Conservation (phyloP, 2,329 filamentous ascomycete genomes). For the Trichoderma simmonsii region DNA sequence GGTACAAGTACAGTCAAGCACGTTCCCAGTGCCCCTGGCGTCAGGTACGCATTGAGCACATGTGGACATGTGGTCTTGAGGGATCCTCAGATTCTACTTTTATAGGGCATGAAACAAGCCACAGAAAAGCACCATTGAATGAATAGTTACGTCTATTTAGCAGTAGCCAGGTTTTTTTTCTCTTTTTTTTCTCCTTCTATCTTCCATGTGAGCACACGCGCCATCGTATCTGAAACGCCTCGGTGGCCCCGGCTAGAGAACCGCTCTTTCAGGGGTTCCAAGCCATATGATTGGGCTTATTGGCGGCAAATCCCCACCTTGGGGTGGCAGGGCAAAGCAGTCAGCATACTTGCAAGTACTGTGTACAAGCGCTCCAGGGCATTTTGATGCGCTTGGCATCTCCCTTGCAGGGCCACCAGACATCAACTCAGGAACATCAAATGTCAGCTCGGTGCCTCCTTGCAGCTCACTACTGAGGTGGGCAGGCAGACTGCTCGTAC, state of each 20-base stretch:
- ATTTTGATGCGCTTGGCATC: neutral
- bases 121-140: neutral
- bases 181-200: neutral
- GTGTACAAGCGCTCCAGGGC: neutral
- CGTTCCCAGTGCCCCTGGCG: neutral
- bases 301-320: neutral
- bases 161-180: neutral
- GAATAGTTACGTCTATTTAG: neutral
- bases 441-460: neutral
- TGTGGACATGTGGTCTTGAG: neutral
- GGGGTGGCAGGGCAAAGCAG: neutral
- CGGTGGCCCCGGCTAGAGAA: slow-evolving; percentile 19
- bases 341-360: slow-evolving; percentile 1
- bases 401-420: slow-evolving; percentile 6
- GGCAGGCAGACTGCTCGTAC: neutral
- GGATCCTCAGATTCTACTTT: neutral
- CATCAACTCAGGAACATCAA: neutral
- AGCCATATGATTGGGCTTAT: neutral
- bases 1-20: neutral
- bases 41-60: neutral
- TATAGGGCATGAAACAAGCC: neutral
- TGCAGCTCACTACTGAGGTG: neutral
- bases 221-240: slow-evolving; percentile 24
- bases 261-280: slow-evolving; percentile 17
- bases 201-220: slow-evolving; percentile 4